A percentile compares a stretch with the other conserved stretches of the same genome.
Evolutionary conservation across 495 filamentous ascomycete species (phyloP).

Genomic region (Elaphomyces granulatus): DNA sequence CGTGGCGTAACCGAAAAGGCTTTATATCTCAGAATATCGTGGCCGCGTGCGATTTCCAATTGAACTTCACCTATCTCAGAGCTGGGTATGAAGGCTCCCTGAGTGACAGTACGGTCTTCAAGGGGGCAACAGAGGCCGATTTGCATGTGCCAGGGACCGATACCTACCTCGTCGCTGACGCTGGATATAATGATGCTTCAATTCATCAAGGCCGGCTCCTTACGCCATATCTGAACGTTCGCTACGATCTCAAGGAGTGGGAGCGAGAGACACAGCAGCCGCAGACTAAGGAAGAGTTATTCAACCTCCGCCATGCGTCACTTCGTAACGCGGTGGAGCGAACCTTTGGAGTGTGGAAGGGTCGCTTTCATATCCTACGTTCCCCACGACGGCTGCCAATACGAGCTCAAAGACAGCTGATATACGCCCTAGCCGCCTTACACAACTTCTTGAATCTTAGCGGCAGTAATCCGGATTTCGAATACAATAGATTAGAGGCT

Average conservation of each 20-base stretch:
- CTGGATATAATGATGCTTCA: not conserved
- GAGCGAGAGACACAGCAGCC: not conserved
- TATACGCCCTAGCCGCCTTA: not conserved
- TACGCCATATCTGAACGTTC: not conserved
- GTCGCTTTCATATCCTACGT: not conserved
- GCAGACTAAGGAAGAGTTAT: not conserved
- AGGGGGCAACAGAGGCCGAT: not conserved
- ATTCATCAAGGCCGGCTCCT: not conserved
- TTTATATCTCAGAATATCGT: not conserved
- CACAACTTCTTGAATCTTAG: not conserved
- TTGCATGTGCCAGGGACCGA: not conserved
- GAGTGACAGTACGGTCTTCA: not conserved
- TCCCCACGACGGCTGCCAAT: not conserved
- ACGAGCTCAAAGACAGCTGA: not conserved
- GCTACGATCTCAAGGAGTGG: not conserved
- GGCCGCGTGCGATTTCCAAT: not conserved
- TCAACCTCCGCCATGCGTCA: not conserved
- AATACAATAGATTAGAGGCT: not conserved
- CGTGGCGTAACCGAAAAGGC: not conserved
- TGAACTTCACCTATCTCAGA: not conserved
- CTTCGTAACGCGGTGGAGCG: not conserved
- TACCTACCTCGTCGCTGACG: not conserved
- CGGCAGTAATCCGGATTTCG: not conserved
- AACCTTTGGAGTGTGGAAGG: not conserved
- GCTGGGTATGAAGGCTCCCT: not conserved